Base-by-base conservation (phyloP, 495 filamentous ascomycete species). In the Talaromyces liani region DNA sequence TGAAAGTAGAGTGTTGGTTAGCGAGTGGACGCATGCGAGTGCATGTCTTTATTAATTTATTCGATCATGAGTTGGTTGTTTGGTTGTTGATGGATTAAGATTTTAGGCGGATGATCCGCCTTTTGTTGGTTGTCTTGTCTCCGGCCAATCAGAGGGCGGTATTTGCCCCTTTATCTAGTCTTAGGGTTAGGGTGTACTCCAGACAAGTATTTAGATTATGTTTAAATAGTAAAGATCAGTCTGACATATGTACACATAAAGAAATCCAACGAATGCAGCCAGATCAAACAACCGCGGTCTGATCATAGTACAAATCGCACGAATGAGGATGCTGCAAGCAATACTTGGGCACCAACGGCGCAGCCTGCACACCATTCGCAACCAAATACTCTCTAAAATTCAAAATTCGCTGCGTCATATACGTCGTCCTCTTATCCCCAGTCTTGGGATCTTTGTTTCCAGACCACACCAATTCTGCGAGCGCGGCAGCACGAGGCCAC, bases 341-440 rank as follows among this genome's bases (percentile, higher is more conserved):
- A 64, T 82, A 84, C 74, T 83, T 84, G 7, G 81, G 78, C 68
- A 82, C 73, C 41, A 84, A 60, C 9, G 77, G 73, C 36, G 73
- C 67, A 22, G 82, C 82, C 68, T 70, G 68, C 1, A 85, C 74
- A 8, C 81, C 81, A 66, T 81, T 82, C 0, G 80, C 81, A 49
- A 85, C 76, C 6, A 85, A 70, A 64, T 83, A 85, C 67, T 85
- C 82, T 4, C 82, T 74, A 71, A 85, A 85, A 65, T 85, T 85
- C 25, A 85, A 71, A 14, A 85, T 74, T 22, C 82, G 75, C 74
- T 84, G 80, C 7, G 81, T 84, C 36, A 85, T 70, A 45, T 71
- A 58, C 16, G 79, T 85, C 0, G 79, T 82, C 10, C 82, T 75
- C 69, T 83, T 84, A 4, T 10, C 16, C 2, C 56, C 56, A 0